Percentiles rank a stretch among this genome's conserved stretches.
phyloP scores from a whole-genome alignment of 139 green algal genomes.

The Tetradesmus lagerheimii region DNA sequence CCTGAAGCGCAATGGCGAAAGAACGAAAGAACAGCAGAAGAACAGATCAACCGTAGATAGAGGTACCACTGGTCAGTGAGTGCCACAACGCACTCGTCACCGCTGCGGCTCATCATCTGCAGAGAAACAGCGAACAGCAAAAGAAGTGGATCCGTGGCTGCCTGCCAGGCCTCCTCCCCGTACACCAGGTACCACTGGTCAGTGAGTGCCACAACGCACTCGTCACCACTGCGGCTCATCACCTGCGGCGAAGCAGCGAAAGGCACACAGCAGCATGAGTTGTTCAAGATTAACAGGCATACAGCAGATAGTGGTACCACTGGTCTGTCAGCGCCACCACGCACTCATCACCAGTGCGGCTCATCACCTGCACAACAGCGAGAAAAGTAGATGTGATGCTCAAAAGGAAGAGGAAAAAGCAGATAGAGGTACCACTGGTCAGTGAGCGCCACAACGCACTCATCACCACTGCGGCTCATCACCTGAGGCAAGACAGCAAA shows the following conservation, averaged over 20 bases:
- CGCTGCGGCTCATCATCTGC: slow-evolving; percentile 79
- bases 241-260: too few species aligned
- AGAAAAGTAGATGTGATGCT: too few species aligned
- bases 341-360: slow-evolving; percentile 93
- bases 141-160: too few species aligned
- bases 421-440: slow-evolving; percentile 93
- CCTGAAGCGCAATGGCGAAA: slow-evolving; percentile 52
- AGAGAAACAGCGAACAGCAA: too few species aligned
- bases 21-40: too few species aligned
- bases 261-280: neutral
- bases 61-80: slow-evolving; percentile 98
- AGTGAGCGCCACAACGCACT: slow-evolving; percentile 98
- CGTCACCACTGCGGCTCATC: slow-evolving; percentile 91
- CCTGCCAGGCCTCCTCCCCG: slow-evolving; percentile 90
- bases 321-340: slow-evolving; percentile 99
- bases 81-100: slow-evolving; percentile 97
- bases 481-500: too few species aligned
- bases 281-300: neutral
- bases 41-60: neutral
- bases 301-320: slow-evolving; percentile 82
- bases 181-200: slow-evolving; percentile 98
- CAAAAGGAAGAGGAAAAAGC: too few species aligned
- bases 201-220: slow-evolving; percentile 98
- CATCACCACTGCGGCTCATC: slow-evolving; percentile 90
- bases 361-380: slow-evolving; percentile 82